phyloP scores from a whole-genome alignment of 768 basidiomycete species.

The Boletus tylopilopsis region DNA sequence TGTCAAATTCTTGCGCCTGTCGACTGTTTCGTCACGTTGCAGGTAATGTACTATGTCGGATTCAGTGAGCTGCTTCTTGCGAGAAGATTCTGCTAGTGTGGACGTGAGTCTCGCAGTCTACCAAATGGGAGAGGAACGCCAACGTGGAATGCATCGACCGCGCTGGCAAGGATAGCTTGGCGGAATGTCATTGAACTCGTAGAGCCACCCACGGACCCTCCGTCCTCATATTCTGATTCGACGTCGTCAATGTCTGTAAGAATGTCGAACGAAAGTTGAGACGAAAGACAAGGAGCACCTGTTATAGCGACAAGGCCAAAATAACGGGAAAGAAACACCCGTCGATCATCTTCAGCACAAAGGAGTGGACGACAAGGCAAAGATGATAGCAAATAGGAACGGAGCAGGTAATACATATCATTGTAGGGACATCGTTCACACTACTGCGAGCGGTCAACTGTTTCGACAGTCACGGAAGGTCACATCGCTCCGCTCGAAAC shows the following conservation, averaged over 20 bases:
- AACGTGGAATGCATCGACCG: constrained; percentile 66
- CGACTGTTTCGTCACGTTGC: constrained; percentile 73
- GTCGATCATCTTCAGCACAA: no score
- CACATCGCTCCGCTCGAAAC: no score
- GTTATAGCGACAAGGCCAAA: no score
- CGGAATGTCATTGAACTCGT: constrained; percentile 49
- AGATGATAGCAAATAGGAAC: no score
- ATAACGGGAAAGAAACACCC: no score
- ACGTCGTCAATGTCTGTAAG: constrained; percentile 37
- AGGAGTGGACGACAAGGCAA: no score
- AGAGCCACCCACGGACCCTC: constrained; percentile 36
- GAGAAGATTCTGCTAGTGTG: constrained; percentile 5
- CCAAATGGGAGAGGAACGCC: background rate
- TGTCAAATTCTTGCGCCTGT: constrained; percentile 70
- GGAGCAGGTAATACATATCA: no score
- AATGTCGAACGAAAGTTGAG: background rate
- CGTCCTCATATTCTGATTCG: constrained; percentile 40
- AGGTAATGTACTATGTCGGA: constrained; percentile 72
- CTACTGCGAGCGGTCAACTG: no score
- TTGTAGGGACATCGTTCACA: no score
- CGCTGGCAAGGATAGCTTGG: constrained; percentile 69
- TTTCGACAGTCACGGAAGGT: no score
- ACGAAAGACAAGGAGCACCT: background rate
- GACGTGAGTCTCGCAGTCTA: background rate
- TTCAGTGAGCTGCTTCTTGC: constrained; percentile 58